A percentile compares a stretch with the other conserved stretches of the same genome.
Evolutionary conservation across 352 stramenopile genomes (phyloP).

Genomic region (Pythium brassicae): DNA sequence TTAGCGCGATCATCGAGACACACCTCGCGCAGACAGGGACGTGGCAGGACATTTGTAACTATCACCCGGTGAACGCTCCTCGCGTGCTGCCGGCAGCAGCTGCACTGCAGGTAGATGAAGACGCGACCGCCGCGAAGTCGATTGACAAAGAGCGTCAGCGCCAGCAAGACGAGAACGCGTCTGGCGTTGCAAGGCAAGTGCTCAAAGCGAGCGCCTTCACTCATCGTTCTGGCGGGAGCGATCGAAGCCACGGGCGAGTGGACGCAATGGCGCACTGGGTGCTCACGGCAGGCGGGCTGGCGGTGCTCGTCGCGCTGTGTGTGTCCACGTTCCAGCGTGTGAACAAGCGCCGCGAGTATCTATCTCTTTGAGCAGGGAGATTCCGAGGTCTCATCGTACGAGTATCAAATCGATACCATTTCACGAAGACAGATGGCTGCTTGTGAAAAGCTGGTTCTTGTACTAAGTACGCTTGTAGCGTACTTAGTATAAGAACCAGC

Average conservation of each 20-base stretch:
- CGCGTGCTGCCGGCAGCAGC: not conserved
- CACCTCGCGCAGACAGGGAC: constrained; percentile 55
- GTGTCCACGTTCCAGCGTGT: constrained; percentile 15
- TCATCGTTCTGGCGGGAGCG: not conserved
- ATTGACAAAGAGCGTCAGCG: not conserved
- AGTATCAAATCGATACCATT: too few species aligned
- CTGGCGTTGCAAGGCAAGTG: not conserved
- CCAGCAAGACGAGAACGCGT: not conserved
- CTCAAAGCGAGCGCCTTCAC: not conserved
- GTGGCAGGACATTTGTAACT: constrained; percentile 73
- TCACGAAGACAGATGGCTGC: too few species aligned
- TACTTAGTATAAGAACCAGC: too few species aligned
- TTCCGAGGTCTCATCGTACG: not conserved
- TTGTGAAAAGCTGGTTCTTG: too few species aligned
- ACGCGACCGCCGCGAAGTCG: not conserved
- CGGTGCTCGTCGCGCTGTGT: constrained; percentile 9
- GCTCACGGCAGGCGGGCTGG: constrained; percentile 10
- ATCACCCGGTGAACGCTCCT: constrained; percentile 42
- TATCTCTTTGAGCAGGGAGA: constrained; percentile 5
- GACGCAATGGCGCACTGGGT: constrained; percentile 3
- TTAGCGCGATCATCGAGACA: constrained; percentile 46
- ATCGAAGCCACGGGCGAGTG: not conserved
- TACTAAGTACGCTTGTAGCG: too few species aligned
- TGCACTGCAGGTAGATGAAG: not conserved
- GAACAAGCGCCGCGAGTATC: constrained; percentile 16